Evolutionary conservation across 2,329 filamentous ascomycete genomes (phyloP).

Genomic region (Aureobasidium sp.): DNA sequence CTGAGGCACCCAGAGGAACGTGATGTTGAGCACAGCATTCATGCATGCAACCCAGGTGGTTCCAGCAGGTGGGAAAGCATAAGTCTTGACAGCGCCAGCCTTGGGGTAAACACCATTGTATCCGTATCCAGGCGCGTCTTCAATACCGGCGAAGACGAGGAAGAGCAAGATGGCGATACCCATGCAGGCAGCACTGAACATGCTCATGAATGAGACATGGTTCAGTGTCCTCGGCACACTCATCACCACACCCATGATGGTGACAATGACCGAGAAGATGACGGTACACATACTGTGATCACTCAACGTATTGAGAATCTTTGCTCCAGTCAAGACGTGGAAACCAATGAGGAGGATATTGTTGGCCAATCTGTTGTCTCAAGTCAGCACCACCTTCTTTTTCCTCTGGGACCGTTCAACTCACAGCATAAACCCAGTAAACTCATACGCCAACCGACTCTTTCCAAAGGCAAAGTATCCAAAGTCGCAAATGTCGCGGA

Average conservation of each 20-base stretch:
- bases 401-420: too few relatives aligned
- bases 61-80: conserved; percentile 41
- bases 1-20: conserved; percentile 46
- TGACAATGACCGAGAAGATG: conserved; percentile 41
- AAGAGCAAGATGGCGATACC: conserved; percentile 44
- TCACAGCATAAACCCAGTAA: conserved; percentile 39
- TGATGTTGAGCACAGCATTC: conserved; percentile 43
- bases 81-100: conserved; percentile 39
- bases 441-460: conserved; percentile 38
- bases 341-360: conserved; percentile 48
- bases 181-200: conserved; percentile 45
- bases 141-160: conserved; percentile 43
- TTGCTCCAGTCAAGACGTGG: conserved; percentile 45
- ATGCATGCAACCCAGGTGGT: conserved; percentile 43
- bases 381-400: too few relatives aligned
- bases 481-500: conserved; percentile 46
- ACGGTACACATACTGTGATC: conserved; percentile 45
- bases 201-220: conserved; percentile 46
- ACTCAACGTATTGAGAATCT: conserved; percentile 43
- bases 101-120: conserved; percentile 42
- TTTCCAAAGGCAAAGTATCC: conserved; percentile 43
- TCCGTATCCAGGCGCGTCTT: conserved; percentile 37
- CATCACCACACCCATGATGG: conserved; percentile 42
- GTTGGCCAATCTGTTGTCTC: conserved; percentile 34
- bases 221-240: conserved; percentile 40